Conservation (phyloP, 257 asterid genomes). For the Penstemon davidsonii region DNA sequence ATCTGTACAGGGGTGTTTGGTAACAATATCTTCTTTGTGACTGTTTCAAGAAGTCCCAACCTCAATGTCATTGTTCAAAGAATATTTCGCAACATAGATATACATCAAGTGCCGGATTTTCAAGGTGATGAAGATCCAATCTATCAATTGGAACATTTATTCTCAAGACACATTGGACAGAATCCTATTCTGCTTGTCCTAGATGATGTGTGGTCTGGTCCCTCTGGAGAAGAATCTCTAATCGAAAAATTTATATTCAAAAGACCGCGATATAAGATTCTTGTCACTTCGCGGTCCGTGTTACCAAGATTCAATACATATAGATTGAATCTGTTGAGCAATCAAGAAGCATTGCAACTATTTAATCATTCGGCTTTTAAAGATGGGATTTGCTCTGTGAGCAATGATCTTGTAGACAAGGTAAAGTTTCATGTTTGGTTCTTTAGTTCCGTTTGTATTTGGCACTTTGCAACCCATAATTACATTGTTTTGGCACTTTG, state of each 20-base stretch:
- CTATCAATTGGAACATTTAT: conserved; percentile 22
- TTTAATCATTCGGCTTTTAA: conserved; percentile 35
- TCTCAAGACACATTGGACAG: conserved; percentile 2
- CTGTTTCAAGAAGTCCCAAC: conserved; percentile 30
- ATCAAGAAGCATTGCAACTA: conserved; percentile 32
- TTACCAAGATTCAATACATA: conserved; percentile 33
- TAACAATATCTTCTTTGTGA: conserved; percentile 35
- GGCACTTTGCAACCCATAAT: too few relatives aligned
- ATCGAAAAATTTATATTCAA: conserved; percentile 26
- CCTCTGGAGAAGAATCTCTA: conserved; percentile 26
- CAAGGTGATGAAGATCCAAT: conserved; percentile 33
- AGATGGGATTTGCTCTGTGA: conserved; percentile 23
- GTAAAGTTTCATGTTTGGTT: conserved; percentile 15
- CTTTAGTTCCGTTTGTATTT: too few relatives aligned
- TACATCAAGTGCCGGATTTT: conserved; percentile 18
- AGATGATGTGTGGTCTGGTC: conserved; percentile 39
- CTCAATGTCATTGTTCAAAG: conserved; percentile 32
- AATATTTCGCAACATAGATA: conserved; percentile 20
- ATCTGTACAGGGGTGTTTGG: conserved; percentile 24
- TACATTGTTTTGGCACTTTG: too few relatives aligned
- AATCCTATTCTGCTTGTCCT: conserved; percentile 35
- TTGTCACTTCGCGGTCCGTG: conserved; percentile 39
- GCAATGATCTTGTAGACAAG: conserved; percentile 33
- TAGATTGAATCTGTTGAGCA: conserved; percentile 31
- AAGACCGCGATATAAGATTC: conserved; percentile 28